phyloP scores from a whole-genome alignment of 2,329 filamentous ascomycete genomes.

The Fusarium robinianum region DNA sequence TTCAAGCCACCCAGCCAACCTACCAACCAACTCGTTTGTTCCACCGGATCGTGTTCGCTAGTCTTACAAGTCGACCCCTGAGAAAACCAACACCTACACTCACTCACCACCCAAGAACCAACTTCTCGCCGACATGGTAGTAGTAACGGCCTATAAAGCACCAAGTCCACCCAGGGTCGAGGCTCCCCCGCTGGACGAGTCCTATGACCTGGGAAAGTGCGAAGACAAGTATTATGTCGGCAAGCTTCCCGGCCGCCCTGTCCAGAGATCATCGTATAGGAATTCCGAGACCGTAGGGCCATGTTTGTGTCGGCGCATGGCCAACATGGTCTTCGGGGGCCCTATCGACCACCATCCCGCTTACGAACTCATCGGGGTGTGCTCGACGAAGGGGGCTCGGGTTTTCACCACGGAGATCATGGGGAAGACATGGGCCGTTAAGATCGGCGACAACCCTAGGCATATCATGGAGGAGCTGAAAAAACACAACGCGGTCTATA shows the following conservation, averaged over 20 bases:
- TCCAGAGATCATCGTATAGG: background rate
- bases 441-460: background rate
- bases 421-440: conserved; percentile 3
- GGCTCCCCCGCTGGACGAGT: too few relatives aligned
- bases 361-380: background rate
- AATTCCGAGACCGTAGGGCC: background rate
- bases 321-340: background rate
- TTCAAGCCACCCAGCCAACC: too few relatives aligned
- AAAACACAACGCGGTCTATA: background rate
- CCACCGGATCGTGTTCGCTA: too few relatives aligned
- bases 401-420: conserved; percentile 2
- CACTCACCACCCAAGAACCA: too few relatives aligned
- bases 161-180: background rate
- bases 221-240: conserved; percentile 4
- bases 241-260: background rate
- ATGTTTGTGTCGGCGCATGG: background rate
- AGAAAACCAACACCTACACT: too few relatives aligned
- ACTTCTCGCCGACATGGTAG: too few relatives aligned
- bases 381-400: background rate
- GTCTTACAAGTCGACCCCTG: too few relatives aligned
- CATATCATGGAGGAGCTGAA: conserved; percentile 1
- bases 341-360: background rate
- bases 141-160: too few relatives aligned
- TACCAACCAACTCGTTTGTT: too few relatives aligned
- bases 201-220: conserved; percentile 1